These are phyloP conservation scores for Geranium brycei DNA, from an alignment of 345 rosid species.

Conservation along the genomic window DNA sequence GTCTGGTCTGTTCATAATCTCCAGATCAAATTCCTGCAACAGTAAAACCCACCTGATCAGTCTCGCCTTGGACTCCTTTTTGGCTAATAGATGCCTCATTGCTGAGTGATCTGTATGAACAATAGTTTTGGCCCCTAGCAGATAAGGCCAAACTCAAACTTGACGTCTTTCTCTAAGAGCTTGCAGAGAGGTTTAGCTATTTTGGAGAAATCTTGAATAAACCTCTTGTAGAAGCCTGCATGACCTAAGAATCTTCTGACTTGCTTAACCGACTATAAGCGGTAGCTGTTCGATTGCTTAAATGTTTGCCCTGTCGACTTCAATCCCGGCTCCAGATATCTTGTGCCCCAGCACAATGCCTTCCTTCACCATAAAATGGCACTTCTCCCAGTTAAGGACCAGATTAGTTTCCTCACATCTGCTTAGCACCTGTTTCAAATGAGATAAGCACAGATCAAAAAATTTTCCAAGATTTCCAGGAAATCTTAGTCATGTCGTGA, in stretches of 20 bases:
- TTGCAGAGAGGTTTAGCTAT: neutral
- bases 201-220: neutral
- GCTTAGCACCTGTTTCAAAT: neutral
- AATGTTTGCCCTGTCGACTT: no score
- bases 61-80: neutral
- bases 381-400: neutral
- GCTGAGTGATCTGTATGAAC: neutral
- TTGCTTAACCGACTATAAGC: neutral
- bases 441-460: neutral
- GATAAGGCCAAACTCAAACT: neutral
- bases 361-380: neutral
- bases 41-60: conserved; percentile 4
- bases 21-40: neutral
- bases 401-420: neutral
- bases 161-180: neutral
- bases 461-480: neutral
- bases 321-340: no score
- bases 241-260: neutral
- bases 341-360: neutral
- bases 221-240: neutral
- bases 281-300: neutral
- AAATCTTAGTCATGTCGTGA: neutral
- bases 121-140: neutral
- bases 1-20: neutral
- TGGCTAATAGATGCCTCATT: neutral